phyloP scores from a whole-genome alignment of 176 grass and related monocot species.

The Chrysopogon serrulatus region DNA sequence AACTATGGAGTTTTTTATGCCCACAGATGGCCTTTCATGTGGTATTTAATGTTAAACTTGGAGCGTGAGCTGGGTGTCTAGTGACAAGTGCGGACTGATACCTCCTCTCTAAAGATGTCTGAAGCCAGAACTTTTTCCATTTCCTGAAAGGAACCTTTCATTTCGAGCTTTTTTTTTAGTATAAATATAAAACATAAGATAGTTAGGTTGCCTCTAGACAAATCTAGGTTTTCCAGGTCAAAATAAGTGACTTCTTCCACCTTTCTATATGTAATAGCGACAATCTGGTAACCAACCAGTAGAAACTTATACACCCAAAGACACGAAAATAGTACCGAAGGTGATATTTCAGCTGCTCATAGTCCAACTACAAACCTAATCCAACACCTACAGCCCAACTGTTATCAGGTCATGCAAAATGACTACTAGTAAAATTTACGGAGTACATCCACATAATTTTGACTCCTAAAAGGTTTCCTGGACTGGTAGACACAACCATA shows the following conservation, averaged over 20 bases:
- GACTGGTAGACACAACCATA: neutral
- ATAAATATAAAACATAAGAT: neutral
- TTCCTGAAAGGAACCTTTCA: neutral
- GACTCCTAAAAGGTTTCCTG: neutral
- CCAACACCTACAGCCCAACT: conserved; percentile 16
- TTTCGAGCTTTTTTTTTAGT: neutral
- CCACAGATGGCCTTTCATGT: too few relatives aligned
- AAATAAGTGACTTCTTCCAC: conserved; percentile 9
- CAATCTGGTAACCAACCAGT: conserved; percentile 4
- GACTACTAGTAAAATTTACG: neutral
- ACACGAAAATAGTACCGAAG: neutral
- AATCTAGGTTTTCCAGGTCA: neutral
- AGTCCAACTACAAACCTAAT: conserved; percentile 25
- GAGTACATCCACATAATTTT: conserved; percentile 18
- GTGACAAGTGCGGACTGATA: neutral
- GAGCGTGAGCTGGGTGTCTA: neutral
- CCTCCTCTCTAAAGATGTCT: neutral
- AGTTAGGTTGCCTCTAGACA: neutral
- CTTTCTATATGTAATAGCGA: neutral
- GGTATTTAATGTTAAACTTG: neutral
- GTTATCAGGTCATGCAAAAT: conserved; percentile 3
- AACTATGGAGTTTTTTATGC: too few relatives aligned
- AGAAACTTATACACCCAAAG: neutral
- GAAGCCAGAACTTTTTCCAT: neutral
- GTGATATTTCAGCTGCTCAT: neutral